Percentiles rank a stretch among this genome's conserved stretches.
These are phyloP conservation scores for Pleoardoris graminearum DNA, from an alignment of 2,329 filamentous ascomycete species.

Conservation along the genomic window DNA sequence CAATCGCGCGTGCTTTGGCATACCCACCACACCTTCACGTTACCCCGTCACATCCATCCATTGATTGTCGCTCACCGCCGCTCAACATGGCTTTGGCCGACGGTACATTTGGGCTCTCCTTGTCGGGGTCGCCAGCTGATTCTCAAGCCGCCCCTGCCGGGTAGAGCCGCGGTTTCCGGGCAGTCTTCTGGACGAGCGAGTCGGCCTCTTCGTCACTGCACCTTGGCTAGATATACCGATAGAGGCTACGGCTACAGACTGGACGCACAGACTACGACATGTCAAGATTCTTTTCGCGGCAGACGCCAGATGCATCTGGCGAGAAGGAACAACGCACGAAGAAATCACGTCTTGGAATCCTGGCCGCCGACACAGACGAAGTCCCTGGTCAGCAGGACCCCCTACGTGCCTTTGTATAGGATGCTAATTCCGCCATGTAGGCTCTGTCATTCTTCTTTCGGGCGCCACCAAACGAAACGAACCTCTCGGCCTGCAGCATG, in stretches of 20 bases:
- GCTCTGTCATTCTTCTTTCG: slow-evolving; percentile 64
- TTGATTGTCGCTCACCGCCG: neutral
- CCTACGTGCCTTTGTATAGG: neutral
- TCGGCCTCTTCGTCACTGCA: no score
- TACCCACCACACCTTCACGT: slow-evolving; percentile 9
- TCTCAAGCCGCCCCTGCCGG: neutral
- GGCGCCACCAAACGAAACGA: slow-evolving; percentile 61
- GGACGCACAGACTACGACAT: slow-evolving; percentile 3
- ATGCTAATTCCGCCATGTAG: slow-evolving; percentile 36
- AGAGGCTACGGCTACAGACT: neutral
- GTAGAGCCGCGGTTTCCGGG: neutral
- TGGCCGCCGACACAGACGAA: slow-evolving; percentile 80
- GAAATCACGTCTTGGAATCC: slow-evolving; percentile 70
- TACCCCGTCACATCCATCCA: neutral
- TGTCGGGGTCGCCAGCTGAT: neutral
- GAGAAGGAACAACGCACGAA: slow-evolving; percentile 14
- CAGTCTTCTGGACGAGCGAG: no score
- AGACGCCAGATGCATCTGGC: slow-evolving; percentile 1
- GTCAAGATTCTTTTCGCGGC: slow-evolving; percentile 8
- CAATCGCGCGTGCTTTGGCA: neutral
- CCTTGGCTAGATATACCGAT: neutral
- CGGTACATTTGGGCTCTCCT: neutral
- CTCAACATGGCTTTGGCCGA: neutral
- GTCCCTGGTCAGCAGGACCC: slow-evolving; percentile 70
- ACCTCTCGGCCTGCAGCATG: slow-evolving; percentile 62